Percentiles rank a stretch among this genome's conserved stretches.
Conservation (phyloP, 75 land plant species). For the Selaginella moellendorffii region DNA sequence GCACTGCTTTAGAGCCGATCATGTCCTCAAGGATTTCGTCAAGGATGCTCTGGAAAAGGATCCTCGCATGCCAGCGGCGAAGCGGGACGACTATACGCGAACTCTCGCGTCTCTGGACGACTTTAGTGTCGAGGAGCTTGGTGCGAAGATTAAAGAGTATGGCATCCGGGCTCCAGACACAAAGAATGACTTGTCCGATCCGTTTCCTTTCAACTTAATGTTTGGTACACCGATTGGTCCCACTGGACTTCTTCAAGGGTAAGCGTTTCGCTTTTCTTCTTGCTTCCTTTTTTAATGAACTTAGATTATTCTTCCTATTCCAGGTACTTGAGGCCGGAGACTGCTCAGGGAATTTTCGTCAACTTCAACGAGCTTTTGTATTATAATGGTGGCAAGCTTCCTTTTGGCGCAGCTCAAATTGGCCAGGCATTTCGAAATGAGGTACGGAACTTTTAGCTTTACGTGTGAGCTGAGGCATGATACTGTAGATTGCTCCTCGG, state of each 20-base stretch:
- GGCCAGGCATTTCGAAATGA: slow-evolving; percentile 95
- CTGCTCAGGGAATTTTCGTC: slow-evolving; percentile 97
- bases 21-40: slow-evolving; percentile 75
- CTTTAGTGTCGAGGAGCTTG: slow-evolving; percentile 65
- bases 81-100: slow-evolving; percentile 54
- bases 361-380: slow-evolving; percentile 85
- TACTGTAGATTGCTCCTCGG: slow-evolving; percentile 80
- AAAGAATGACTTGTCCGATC: slow-evolving; percentile 78
- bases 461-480: not conserved
- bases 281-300: not conserved
- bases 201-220: slow-evolving; percentile 95
- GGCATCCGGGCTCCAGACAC: slow-evolving; percentile 84
- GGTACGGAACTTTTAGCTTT: slow-evolving; percentile 22
- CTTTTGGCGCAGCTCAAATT: slow-evolving; percentile 96
- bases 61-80: slow-evolving; percentile 36
- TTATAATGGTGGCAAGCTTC: slow-evolving; percentile 72
- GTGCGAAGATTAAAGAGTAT: slow-evolving; percentile 76
- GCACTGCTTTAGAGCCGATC: slow-evolving; percentile 80
- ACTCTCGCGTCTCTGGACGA: slow-evolving; percentile 79
- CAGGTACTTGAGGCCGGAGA: slow-evolving; percentile 93
- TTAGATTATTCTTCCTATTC: not conserved
- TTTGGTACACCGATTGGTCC: slow-evolving; percentile 91
- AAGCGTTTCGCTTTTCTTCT: not conserved
- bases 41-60: slow-evolving; percentile 79
- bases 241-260: slow-evolving; percentile 71